Percentiles rank a stretch among this genome's conserved stretches.
phyloP scores from a whole-genome alignment of 176 grass and related monocot genomes.

The Aegilops bicornis region DNA sequence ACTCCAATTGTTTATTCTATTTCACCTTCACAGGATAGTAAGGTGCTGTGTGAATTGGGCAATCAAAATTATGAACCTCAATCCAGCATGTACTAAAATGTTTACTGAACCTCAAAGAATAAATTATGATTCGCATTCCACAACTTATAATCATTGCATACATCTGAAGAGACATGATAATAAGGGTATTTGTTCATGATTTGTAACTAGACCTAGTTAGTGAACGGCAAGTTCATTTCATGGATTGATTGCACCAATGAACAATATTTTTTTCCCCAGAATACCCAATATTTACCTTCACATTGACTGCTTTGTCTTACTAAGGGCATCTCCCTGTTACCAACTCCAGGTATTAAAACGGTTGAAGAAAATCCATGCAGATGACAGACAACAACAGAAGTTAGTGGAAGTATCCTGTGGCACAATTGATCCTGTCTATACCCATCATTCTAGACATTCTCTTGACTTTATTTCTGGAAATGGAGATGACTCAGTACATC shows the following conservation, averaged over 20 bases:
- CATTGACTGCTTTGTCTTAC: not conserved
- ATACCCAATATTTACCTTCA: slow-evolving; percentile 14
- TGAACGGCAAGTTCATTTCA: slow-evolving; percentile 9
- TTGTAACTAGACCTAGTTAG: not conserved
- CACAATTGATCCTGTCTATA: slow-evolving; percentile 38
- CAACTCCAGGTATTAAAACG: slow-evolving; percentile 66
- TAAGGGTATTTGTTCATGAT: not conserved
- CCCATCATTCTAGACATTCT: slow-evolving; percentile 28
- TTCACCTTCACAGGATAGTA: not conserved
- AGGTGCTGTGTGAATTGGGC: not conserved
- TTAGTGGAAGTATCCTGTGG: slow-evolving; percentile 26
- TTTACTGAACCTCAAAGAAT: not conserved
- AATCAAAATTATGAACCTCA: not conserved
- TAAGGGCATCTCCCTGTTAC: slow-evolving; percentile 24
- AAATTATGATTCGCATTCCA: slow-evolving; percentile 10
- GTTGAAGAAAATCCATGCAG: slow-evolving; percentile 70
- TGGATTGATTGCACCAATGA: not conserved
- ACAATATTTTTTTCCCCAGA: not conserved
- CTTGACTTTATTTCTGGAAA: slow-evolving; percentile 38
- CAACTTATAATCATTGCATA: not conserved
- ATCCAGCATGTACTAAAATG: slow-evolving; percentile 4
- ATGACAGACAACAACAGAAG: slow-evolving; percentile 37
- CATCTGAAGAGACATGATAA: slow-evolving; percentile 4
- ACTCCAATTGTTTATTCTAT: slow-evolving; percentile 4
- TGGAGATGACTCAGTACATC: slow-evolving; percentile 26